Conservation (phyloP, 768 basidiomycete genomes). For the Kockovaella imperatae region DNA sequence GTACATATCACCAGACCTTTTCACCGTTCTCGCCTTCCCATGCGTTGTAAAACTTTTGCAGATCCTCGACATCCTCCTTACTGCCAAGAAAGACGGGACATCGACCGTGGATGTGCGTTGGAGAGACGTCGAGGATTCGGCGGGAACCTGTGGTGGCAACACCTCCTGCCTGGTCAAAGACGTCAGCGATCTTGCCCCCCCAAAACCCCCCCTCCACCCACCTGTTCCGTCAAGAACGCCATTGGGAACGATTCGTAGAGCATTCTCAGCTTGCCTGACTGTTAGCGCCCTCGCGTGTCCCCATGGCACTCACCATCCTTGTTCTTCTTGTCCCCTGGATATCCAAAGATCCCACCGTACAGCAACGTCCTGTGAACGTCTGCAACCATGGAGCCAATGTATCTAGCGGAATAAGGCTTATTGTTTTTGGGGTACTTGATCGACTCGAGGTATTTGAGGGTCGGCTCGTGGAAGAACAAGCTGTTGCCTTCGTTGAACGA, state of each 20-base stretch:
- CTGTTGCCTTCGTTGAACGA: slow-evolving; percentile 99
- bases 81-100: slow-evolving; percentile 89
- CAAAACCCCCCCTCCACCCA: slow-evolving; percentile 1
- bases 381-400: slow-evolving; percentile 99
- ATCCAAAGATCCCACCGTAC: slow-evolving; percentile 98
- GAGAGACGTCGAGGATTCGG: slow-evolving; percentile 83
- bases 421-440: slow-evolving; percentile 45
- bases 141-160: slow-evolving; percentile 91
- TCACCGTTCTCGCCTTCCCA: slow-evolving; percentile 38
- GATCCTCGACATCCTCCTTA: slow-evolving; percentile 82
- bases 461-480: slow-evolving; percentile 89
- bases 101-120: slow-evolving; percentile 81
- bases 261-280: slow-evolving; percentile 74
- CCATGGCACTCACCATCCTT: slow-evolving; percentile 51
- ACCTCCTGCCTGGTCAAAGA: slow-evolving; percentile 63
- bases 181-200: neutral
- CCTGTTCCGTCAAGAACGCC: slow-evolving; percentile 91
- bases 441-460: slow-evolving; percentile 75
- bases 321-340: slow-evolving; percentile 95
- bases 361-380: slow-evolving; percentile 84
- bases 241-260: slow-evolving; percentile 98
- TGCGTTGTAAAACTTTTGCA: slow-evolving; percentile 71
- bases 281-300: neutral
- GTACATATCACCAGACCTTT: too few species aligned
- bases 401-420: slow-evolving; percentile 51